Base-by-base conservation (phyloP, 1,139 yeast species). In the Pichia sp. region DNA sequence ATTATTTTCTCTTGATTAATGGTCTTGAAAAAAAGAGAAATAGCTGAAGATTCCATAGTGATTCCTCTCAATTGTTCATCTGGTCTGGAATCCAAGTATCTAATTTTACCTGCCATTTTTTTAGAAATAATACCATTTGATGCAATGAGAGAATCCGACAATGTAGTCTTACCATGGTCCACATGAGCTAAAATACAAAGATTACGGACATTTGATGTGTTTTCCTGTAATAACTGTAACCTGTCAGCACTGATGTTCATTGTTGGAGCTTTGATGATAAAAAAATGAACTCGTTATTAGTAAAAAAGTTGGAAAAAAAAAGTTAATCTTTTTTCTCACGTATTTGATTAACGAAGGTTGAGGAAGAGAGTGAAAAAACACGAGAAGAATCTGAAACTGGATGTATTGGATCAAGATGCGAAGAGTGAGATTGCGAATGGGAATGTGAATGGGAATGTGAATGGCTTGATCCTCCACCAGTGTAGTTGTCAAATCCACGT, bases 131-230 rank as follows among this genome's bases (percentile, higher is more conserved):
- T 88, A 44, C 98, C 98, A 66, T 94, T 94, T 43, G 95, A 84
- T 31, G 98, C 97, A 42, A 94, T 67, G 43, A 94, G 69, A 6
- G 95, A 85, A 64, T 94, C 99, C 44, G 96, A 85, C 39, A 94
- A 69, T 2, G 97, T 86, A 0, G 99, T 94, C 66, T 92, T 94
- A 38, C 99, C 99, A 62, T 94, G 99, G 62, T 94, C 99, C 33
- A 94, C 98, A 65, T 94, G 99, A 1, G 99, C 99, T 44, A 94
- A 71, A 50, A 94, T 88, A 64, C 98, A 94, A 40, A 94, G 87
- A 64, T 94, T 94, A 49, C 98, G 72, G 34, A 92, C 79, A 49
- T 78, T 68, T 9, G 73, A 67, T 1, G 95, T 81, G 52, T 81
- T 75, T 52, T 70, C 71, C 63, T 92, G 97, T 29, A 90, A 67